Evolutionary conservation across 768 basidiomycete species (phyloP).

Genomic region (Favolaschia claudopus): DNA sequence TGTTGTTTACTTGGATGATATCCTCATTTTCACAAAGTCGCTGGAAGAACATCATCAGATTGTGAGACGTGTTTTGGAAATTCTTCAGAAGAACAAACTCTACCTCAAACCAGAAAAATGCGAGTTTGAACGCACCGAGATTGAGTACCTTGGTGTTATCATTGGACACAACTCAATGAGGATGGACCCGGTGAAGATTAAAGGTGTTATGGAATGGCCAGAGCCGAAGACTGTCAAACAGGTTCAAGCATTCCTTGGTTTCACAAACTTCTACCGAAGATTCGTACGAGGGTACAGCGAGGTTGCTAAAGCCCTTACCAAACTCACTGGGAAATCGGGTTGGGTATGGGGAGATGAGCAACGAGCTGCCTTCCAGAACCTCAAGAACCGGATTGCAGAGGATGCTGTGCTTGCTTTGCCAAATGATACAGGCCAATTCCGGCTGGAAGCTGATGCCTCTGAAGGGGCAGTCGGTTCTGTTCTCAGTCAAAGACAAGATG

Average conservation of each 20-base stretch:
- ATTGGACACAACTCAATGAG: neutral
- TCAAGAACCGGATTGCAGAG: neutral
- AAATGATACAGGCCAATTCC: neutral
- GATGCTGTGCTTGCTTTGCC: neutral
- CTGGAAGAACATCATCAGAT: neutral
- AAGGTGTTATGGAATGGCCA: neutral
- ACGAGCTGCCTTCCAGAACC: neutral
- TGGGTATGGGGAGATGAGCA: neutral
- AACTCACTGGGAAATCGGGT: neutral
- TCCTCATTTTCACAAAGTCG: constrained; percentile 39
- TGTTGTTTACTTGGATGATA: constrained; percentile 42
- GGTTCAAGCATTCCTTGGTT: neutral
- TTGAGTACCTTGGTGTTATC: neutral
- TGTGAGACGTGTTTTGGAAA: neutral
- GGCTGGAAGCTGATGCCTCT: neutral
- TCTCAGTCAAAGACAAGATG: neutral
- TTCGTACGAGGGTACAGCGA: neutral
- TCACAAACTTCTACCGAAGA: neutral
- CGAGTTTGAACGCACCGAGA: neutral
- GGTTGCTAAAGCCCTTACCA: neutral
- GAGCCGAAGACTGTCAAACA: neutral
- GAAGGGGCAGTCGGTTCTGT: neutral
- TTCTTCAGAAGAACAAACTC: neutral
- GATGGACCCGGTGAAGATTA: constrained; percentile 1
- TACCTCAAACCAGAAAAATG: neutral